phyloP scores from a whole-genome alignment of 495 filamentous ascomycete species.

The Trichoderma erinaceum region DNA sequence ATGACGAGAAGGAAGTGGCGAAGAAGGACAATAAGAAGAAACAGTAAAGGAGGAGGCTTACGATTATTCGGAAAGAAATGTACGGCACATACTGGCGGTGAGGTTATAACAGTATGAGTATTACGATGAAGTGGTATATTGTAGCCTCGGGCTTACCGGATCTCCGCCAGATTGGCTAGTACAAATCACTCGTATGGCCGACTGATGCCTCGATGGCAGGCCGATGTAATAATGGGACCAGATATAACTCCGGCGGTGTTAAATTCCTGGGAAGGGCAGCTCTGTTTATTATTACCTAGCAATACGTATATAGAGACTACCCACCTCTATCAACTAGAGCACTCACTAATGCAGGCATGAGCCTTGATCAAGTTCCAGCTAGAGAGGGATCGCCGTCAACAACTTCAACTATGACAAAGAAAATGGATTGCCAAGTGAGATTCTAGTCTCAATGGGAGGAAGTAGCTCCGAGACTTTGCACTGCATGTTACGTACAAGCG shows the following conservation, averaged over 20 bases:
- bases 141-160: slow-evolving; percentile 1
- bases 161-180: background rate
- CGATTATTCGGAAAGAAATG: background rate
- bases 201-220: background rate
- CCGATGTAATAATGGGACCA: background rate
- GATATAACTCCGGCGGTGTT: background rate
- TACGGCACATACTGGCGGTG: background rate
- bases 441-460: too few species aligned
- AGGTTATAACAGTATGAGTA: background rate
- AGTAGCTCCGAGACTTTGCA: background rate
- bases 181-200: slow-evolving; percentile 7
- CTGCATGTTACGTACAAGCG: background rate
- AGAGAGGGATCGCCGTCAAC: too few species aligned
- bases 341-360: too few species aligned
- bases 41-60: slow-evolving; percentile 17
- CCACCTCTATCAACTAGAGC: background rate
- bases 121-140: background rate
- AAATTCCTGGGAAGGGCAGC: background rate
- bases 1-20: slow-evolving; percentile 55
- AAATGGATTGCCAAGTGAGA: too few species aligned
- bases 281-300: background rate
- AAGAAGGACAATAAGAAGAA: slow-evolving; percentile 28
- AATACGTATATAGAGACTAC: background rate
- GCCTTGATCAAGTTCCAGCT: too few species aligned
- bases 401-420: too few species aligned